Conservation (phyloP, 1,284 basidiomycete species). For the Cryptococcus deneoformans region DNA sequence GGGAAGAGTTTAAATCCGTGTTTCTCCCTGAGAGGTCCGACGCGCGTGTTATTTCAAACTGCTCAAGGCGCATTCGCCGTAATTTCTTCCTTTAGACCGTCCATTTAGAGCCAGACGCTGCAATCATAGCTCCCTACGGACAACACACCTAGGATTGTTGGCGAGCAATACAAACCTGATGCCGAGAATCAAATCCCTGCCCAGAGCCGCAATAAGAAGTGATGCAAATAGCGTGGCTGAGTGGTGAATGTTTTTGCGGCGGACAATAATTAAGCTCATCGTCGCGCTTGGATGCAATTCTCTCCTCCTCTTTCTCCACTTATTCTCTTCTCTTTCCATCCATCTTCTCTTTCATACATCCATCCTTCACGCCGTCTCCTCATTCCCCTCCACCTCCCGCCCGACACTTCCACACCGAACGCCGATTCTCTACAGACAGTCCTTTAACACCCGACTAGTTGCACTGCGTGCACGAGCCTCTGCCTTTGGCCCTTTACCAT, state of each 20-base stretch:
- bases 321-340: conserved; percentile 5
- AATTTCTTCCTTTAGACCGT: no score
- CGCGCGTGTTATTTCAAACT: background rate
- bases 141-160: no score
- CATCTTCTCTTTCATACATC: conserved; percentile 1
- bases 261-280: no score
- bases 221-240: background rate
- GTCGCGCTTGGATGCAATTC: background rate
- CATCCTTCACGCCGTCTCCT: conserved; percentile 4
- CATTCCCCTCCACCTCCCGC: conserved; percentile 2
- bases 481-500: background rate
- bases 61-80: no score
- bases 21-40: background rate
- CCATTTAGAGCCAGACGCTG: no score
- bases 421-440: background rate
- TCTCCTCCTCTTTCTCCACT: background rate
- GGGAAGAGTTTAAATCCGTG: background rate
- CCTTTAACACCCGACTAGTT: background rate
- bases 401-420: background rate
- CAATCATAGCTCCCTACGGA: no score
- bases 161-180: background rate
- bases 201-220: background rate
- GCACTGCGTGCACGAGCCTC: conserved; percentile 2
- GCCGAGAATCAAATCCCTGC: background rate
- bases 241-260: background rate